phyloP scores from a whole-genome alignment of 2,329 filamentous ascomycete genomes.

The Tolypocladium ovalisporum region DNA sequence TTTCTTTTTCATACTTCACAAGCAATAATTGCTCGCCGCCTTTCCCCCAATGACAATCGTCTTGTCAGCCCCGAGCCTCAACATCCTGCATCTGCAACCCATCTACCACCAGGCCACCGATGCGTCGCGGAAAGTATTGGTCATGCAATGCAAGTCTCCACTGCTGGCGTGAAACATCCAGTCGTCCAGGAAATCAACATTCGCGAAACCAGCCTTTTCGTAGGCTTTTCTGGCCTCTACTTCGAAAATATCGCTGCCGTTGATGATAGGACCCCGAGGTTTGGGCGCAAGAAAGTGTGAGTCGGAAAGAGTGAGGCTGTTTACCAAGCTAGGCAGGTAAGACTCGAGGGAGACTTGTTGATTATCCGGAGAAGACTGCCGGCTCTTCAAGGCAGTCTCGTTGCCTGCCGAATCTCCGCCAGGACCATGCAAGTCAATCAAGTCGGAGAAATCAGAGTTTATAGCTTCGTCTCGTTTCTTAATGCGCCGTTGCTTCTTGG shows the following conservation, averaged over 20 bases:
- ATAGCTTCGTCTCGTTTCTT: not conserved
- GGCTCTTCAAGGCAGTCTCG: not conserved
- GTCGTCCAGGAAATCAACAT: constrained; percentile 3
- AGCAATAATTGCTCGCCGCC: too few species aligned
- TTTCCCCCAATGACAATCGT: too few species aligned
- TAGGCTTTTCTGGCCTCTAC: constrained; percentile 9
- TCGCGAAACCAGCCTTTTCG: constrained; percentile 10
- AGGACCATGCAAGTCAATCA: not conserved
- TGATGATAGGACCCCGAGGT: constrained; percentile 14
- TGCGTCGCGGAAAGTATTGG: constrained; percentile 8
- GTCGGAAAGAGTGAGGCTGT: constrained; percentile 8
- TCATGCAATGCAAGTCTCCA: constrained; percentile 17
- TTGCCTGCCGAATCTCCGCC: not conserved
- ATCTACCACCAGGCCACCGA: constrained; percentile 6
- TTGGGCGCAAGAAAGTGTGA: constrained; percentile 9
- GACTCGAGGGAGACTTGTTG: constrained; percentile 2
- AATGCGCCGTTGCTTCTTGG: not conserved
- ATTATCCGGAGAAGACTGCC: not conserved
- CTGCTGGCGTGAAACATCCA: constrained; percentile 6
- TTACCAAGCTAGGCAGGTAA: constrained; percentile 10
- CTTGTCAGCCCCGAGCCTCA: too few species aligned
- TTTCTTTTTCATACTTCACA: too few species aligned
- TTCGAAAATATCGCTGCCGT: constrained; percentile 14
- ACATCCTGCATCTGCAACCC: too few species aligned
- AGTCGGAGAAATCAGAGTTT: not conserved